Base-by-base conservation (phyloP, 2,329 filamentous ascomycete species). In the Exophiala viscosa region DNA sequence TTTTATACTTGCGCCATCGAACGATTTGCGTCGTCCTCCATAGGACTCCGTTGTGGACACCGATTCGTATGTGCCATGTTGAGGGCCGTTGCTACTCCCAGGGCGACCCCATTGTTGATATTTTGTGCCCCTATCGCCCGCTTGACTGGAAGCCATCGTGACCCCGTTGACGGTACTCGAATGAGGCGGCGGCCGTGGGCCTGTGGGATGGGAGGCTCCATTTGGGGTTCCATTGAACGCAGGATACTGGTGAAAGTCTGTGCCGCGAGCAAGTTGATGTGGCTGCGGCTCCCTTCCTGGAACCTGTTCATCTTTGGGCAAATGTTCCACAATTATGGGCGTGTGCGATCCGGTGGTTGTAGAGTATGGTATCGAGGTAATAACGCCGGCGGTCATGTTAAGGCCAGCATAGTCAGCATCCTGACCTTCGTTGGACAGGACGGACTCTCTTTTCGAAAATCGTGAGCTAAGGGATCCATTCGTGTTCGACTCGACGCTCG, bases 171-270 rank as follows among this genome's bases (percentile, higher is more conserved):
- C n/a, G n/a, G n/a, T 17, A 13, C 23, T 51, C 10, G 47, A 69
- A 63, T 76, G 76, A 57, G 76, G 80, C 57, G 80, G 81, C 34
- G 81, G 83, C 58, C 85, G 78, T 52, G 82, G 78, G 9, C 82
- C 82, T 7, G 81, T 80, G 39, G 80, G 75, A 64, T 86, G 82
- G 35, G 80, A 75, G 52, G 75, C 75, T 61, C 73, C 76, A 53
- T 75, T 73, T 50, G 73, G 67, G 45, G 78, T 71, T 28, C 81
- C 74, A 60, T 86, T 84, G 67, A 87, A 83, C 47, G 80, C 80
- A 38, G 90, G 90, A 69, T 96, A 96, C 66, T 96, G 92, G 73
- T 96, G 90, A 67, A 85, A 96, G 70, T 96, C 91, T 44, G 82
- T 82, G 60, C 77, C 78, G 72, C 90, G 91, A 69, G 90, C 91